These are phyloP conservation scores for Syzygium jambos DNA, from an alignment of 345 rosid genomes.

Conservation along the genomic window DNA sequence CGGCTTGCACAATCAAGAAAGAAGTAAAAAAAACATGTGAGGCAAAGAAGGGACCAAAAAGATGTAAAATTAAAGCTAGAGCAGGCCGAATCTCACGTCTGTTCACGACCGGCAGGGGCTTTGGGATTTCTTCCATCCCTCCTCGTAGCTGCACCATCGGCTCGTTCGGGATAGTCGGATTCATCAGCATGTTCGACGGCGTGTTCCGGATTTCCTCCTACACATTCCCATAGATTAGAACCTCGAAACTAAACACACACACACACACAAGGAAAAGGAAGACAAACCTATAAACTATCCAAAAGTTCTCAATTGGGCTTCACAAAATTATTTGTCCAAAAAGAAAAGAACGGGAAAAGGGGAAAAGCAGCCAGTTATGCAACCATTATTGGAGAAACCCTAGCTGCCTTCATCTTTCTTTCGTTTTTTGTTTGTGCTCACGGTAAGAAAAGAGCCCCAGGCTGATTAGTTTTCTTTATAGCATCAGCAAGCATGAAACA, in stretches of 20 bases:
- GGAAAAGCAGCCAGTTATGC: neutral
- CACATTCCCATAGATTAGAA: neutral
- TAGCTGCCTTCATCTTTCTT: neutral
- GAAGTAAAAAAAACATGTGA: neutral
- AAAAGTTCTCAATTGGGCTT: neutral
- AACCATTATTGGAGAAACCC: neutral
- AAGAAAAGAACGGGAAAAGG: neutral
- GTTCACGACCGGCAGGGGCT: constrained; percentile 49
- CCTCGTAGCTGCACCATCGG: constrained; percentile 43
- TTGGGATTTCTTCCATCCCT: constrained; percentile 48
- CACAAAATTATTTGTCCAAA: neutral
- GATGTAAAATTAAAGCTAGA: neutral
- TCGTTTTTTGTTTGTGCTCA: neutral
- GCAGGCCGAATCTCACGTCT: constrained; percentile 39
- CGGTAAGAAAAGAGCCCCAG: neutral
- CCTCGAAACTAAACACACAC: neutral
- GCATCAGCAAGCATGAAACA: neutral
- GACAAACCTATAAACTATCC: neutral
- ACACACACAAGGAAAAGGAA: neutral
- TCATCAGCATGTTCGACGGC: constrained; percentile 63
- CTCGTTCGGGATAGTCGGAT: constrained; percentile 53
- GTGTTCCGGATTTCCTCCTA: constrained; percentile 80
- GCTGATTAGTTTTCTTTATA: neutral
- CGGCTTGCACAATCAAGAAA: neutral
- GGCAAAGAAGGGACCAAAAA: neutral